Evolutionary conservation across 352 stramenopile species (phyloP).

Genomic region (Phytophthora nicotianae): DNA sequence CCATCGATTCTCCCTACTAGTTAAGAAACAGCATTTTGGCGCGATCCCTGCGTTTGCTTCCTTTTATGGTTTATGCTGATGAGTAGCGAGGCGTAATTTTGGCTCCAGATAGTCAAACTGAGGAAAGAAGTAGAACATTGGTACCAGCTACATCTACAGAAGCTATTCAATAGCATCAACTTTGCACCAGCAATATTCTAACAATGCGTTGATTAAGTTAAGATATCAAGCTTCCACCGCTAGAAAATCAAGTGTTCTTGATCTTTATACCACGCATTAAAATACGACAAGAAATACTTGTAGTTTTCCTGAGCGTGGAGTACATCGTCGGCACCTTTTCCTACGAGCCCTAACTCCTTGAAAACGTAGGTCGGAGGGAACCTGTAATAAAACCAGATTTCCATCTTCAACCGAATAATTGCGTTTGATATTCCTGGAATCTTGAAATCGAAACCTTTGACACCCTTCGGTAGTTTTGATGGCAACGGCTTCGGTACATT

Average conservation of each 20-base stretch:
- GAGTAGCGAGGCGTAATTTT: no score
- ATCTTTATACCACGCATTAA: constrained; percentile 8
- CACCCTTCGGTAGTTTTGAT: background rate
- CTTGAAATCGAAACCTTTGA: constrained; percentile 10
- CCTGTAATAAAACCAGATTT: constrained; percentile 18
- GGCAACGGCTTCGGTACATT: constrained; percentile 9
- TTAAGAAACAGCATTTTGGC: no score
- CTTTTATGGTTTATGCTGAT: no score
- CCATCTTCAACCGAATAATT: constrained; percentile 14
- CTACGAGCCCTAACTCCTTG: constrained; percentile 11
- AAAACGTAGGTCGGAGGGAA: constrained; percentile 6
- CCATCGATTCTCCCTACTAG: no score
- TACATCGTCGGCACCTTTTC: constrained; percentile 1
- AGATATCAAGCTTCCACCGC: background rate
- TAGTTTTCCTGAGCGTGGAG: constrained; percentile 12
- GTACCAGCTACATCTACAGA: no score
- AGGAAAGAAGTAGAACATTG: no score
- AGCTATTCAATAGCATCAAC: no score
- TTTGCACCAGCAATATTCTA: background rate
- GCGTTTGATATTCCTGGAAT: constrained; percentile 9
- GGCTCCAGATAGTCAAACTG: no score
- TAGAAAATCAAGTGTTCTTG: constrained; percentile 10
- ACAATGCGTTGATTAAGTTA: constrained; percentile 2
- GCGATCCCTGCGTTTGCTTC: no score
- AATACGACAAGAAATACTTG: constrained; percentile 21